These are phyloP conservation scores for Capsicum baccatum DNA, from an alignment of 257 asterid species.

Conservation along the genomic window DNA sequence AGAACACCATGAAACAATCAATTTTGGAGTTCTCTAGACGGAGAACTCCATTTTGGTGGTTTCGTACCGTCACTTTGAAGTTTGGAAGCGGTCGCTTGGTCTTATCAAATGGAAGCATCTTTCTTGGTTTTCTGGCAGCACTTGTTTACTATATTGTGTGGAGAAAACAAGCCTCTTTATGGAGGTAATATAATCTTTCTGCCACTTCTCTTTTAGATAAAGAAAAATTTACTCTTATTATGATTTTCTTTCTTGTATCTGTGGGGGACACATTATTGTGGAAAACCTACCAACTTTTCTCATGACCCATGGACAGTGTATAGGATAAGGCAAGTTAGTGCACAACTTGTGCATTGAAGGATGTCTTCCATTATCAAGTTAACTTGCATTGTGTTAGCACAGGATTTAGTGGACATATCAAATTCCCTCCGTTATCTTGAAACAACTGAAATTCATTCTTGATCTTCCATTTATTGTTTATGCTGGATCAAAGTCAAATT, in stretches of 20 bases:
- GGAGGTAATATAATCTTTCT: constrained; percentile 54
- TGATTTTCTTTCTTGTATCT: not conserved
- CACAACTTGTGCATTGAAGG: constrained; percentile 17
- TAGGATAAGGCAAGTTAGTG: not conserved
- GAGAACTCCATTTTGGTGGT: constrained; percentile 69
- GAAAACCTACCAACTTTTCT: constrained; percentile 10
- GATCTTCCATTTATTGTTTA: constrained; percentile 9
- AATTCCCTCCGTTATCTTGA: constrained; percentile 20
- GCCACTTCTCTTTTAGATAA: constrained; percentile 29
- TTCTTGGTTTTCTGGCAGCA: constrained; percentile 56
- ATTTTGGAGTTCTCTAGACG: constrained; percentile 57
- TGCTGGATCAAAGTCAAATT: not conserved
- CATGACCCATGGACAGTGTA: constrained; percentile 1
- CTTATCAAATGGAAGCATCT: constrained; percentile 68
- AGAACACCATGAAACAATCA: constrained; percentile 54
- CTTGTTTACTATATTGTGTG: constrained; percentile 50
- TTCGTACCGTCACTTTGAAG: constrained; percentile 65
- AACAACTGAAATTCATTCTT: constrained; percentile 5
- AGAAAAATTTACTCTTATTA: not conserved
- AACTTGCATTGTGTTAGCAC: not conserved
- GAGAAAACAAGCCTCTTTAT: constrained; percentile 64
- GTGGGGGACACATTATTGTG: not conserved
- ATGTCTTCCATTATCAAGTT: not conserved
- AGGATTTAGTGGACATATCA: constrained; percentile 17
- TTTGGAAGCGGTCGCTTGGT: constrained; percentile 53